These are phyloP conservation scores for Emmonsia crescens DNA, from an alignment of 2,329 filamentous ascomycete species.

Conservation along the genomic window DNA sequence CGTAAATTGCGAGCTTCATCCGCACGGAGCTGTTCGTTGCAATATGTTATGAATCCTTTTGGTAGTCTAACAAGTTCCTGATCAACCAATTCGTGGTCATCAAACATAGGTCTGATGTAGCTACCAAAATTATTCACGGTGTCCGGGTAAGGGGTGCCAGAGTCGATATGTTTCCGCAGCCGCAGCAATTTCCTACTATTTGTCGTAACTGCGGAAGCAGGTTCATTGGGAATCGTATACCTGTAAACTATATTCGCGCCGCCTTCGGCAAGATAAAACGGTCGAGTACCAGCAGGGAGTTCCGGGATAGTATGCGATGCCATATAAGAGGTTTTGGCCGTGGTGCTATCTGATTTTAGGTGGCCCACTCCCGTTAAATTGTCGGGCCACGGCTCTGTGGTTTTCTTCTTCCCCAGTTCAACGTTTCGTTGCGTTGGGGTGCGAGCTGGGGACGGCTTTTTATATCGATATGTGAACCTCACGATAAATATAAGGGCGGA, in stretches of 20 bases:
- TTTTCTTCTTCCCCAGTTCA: background rate
- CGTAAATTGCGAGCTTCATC: constrained; percentile 37
- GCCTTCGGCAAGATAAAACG: constrained; percentile 52
- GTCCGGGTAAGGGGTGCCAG: constrained; percentile 41
- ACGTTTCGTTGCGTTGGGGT: background rate
- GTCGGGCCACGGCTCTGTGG: background rate
- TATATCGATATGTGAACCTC: background rate
- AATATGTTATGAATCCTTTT: constrained; percentile 35
- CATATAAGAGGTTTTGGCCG: background rate
- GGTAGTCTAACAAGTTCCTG: constrained; percentile 45
- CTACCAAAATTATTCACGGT: constrained; percentile 30
- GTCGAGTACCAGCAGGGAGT: constrained; percentile 25
- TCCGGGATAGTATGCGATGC: constrained; percentile 21
- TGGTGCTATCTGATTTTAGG: background rate
- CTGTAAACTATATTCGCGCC: constrained; percentile 68
- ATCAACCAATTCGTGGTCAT: constrained; percentile 42
- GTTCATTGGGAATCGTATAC: constrained; percentile 35
- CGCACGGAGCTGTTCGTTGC: constrained; percentile 43
- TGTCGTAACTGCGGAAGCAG: constrained; percentile 15
- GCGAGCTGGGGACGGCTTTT: background rate
- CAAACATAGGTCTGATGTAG: constrained; percentile 46
- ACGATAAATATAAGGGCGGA: background rate
- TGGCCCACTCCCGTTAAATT: background rate
- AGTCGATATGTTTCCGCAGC: constrained; percentile 47
- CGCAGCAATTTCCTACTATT: constrained; percentile 45